These are phyloP conservation scores for Mortierella sp. DNA, from an alignment of 371 early-diverging fungal genomes.

Conservation along the genomic window DNA sequence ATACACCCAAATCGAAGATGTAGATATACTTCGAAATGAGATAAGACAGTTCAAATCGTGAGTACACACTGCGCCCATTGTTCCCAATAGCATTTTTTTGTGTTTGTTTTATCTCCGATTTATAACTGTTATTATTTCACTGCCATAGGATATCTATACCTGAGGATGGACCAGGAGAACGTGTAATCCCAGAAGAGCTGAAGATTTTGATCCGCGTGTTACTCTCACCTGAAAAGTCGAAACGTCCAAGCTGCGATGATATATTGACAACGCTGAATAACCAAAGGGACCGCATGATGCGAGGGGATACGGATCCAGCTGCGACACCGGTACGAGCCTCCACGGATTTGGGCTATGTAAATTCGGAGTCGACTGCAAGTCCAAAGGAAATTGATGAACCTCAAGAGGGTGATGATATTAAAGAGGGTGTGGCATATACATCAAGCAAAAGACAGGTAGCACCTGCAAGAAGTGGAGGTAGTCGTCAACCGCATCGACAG, in stretches of 20 bases:
- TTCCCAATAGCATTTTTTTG: no score
- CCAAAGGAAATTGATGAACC: conserved; percentile 2
- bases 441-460: neutral
- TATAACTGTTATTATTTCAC: neutral
- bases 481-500: conserved; percentile 7
- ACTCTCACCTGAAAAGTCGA: conserved; percentile 68
- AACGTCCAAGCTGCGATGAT: conserved; percentile 76
- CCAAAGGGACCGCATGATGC: conserved; percentile 54
- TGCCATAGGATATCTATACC: conserved; percentile 35
- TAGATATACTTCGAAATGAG: conserved; percentile 84
- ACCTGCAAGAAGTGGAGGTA: neutral
- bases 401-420: neutral
- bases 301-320: conserved; percentile 43
- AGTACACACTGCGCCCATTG: conserved; percentile 28
- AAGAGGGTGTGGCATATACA: neutral
- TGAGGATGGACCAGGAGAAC: conserved; percentile 37
- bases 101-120: no score
- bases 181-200: conserved; percentile 69
- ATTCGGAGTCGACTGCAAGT: neutral
- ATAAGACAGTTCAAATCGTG: conserved; percentile 75
- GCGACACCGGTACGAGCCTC: conserved; percentile 18
- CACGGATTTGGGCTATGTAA: neutral
- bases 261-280: conserved; percentile 59
- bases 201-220: conserved; percentile 70
- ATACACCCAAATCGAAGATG: conserved; percentile 87